Base-by-base conservation (phyloP, 2,329 filamentous ascomycete genomes). In the Phialemonium atrogriseum region DNA sequence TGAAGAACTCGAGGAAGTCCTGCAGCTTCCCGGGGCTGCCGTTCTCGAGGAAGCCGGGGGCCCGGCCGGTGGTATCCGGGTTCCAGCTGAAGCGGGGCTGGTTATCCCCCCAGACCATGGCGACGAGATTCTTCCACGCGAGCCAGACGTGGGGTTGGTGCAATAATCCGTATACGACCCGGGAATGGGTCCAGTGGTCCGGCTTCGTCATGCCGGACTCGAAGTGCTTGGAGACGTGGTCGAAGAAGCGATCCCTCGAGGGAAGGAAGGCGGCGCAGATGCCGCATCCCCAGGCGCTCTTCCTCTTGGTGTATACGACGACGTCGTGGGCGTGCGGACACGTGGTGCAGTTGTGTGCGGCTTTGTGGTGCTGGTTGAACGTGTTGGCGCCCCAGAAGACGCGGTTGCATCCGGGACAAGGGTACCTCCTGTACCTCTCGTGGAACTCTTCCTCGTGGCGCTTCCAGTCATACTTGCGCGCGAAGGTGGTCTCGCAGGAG, bases 101-200 rank as follows among this genome's bases (percentile, higher is more conserved):
- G 44, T 73, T 56, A 18, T 61, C 54, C 27, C 63, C 54, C 34
- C 58, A 59, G 19, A 51, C 66, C 37, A 57, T 58, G 21, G 55
- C 55, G 29, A 74, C 60, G 19, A 78, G 54, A 1, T 64, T 60
- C 38, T 76, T 73, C 77, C 77, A 81, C 5, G 72, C 70, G 31
- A 70, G 65, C 40, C 70, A 66, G 25, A 80, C 69, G 20, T 70
- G 64, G 1, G 75, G 69, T 47, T 82, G 77, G 45, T 80, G 77
- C n/a, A 82, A 58, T 9, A 81, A 58, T 5, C 74, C 77, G 42
- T 80, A 77, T 29, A 82, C 70, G 36, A 81, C 76, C 27, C 77
- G 74, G 3, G 75, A 79, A 47, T 80, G 77, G 58, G 77, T 73
- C 77, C 77, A 82, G 43, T 81, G 76, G n/a, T n/a, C n/a, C 13